phyloP scores from a whole-genome alignment of 306 rosid species.

The Lupinus albus region DNA sequence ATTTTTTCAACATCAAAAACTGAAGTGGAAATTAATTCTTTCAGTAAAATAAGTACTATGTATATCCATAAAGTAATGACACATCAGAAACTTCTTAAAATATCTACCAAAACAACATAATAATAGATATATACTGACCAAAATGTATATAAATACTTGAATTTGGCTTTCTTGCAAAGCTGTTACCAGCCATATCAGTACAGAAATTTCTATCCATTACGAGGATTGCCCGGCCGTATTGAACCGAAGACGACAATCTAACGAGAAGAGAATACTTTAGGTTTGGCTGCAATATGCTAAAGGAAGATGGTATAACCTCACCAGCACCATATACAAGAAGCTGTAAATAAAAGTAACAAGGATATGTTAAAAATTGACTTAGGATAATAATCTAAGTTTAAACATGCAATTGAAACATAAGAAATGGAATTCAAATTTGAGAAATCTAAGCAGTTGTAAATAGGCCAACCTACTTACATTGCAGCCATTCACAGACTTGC shows the following conservation, averaged over 20 bases:
- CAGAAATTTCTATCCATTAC: constrained; percentile 86
- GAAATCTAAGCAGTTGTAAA: constrained; percentile 17
- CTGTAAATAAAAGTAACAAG: constrained; percentile 48
- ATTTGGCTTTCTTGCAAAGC: constrained; percentile 64
- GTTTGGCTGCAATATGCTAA: constrained; percentile 64
- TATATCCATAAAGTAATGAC: constrained; percentile 30
- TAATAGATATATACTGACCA: constrained; percentile 60
- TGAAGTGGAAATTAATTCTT: no score
- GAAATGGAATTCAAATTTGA: constrained; percentile 7
- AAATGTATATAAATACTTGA: constrained; percentile 69
- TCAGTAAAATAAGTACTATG: no score
- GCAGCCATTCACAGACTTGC: constrained; percentile 77
- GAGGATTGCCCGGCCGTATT: constrained; percentile 69
- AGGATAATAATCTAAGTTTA: constrained; percentile 6
- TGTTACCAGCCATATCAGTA: constrained; percentile 78
- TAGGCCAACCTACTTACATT: constrained; percentile 73
- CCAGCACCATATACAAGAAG: constrained; percentile 92
- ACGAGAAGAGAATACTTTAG: constrained; percentile 67
- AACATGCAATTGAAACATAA: not conserved
- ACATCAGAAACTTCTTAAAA: not conserved
- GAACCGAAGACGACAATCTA: constrained; percentile 57
- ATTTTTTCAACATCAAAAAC: no score
- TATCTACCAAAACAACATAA: not conserved
- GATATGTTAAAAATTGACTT: constrained; percentile 37
- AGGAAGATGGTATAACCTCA: constrained; percentile 77